phyloP scores from a whole-genome alignment of 1,284 basidiomycete species.

The Tremellales sp. region DNA sequence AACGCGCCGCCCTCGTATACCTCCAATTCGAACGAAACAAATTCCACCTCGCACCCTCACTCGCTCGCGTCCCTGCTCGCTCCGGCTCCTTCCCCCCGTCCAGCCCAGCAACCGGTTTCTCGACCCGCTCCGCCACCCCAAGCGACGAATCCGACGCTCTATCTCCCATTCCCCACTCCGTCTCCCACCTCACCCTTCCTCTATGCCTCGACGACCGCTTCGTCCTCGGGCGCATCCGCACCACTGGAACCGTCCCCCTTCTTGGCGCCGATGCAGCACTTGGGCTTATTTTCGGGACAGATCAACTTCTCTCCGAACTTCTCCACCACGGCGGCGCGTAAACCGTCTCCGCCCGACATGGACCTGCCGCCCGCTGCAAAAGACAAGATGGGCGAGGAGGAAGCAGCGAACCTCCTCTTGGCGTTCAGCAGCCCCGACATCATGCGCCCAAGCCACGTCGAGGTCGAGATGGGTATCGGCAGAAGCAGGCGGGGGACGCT shows the following conservation, averaged over 20 bases:
- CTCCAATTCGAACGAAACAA: slow-evolving; percentile 39
- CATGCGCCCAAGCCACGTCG: slow-evolving; percentile 25
- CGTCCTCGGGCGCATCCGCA: slow-evolving; percentile 14
- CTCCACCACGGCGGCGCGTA: slow-evolving; percentile 5
- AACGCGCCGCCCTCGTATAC: neutral
- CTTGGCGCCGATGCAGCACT: slow-evolving; percentile 38
- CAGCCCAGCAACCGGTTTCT: slow-evolving; percentile 9
- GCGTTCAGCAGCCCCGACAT: slow-evolving; percentile 44
- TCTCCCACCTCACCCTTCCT: slow-evolving; percentile 45
- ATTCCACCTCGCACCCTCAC: slow-evolving; percentile 8
- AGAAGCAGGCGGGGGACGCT: slow-evolving; percentile 20
- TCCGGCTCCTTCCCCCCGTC: neutral
- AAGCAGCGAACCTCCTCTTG: slow-evolving; percentile 43
- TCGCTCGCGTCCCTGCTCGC: slow-evolving; percentile 10
- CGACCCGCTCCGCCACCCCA: slow-evolving; percentile 17
- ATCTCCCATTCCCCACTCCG: slow-evolving; percentile 46
- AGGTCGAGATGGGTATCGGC: neutral
- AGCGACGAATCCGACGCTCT: slow-evolving; percentile 36
- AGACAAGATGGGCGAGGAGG: slow-evolving; percentile 32
- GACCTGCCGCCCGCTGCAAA: slow-evolving; percentile 8
- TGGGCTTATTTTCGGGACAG: slow-evolving; percentile 39
- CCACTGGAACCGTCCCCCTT: slow-evolving; percentile 40
- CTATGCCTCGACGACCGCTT: slow-evolving; percentile 7
- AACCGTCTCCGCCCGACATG: slow-evolving; percentile 17
- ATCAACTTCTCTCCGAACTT: slow-evolving; percentile 17